Evolutionary conservation across 2,329 filamentous ascomycete genomes (phyloP), one percentile per base, ranked within the genome.

Genomic region (Colletotrichum chlorophyti): DNA sequence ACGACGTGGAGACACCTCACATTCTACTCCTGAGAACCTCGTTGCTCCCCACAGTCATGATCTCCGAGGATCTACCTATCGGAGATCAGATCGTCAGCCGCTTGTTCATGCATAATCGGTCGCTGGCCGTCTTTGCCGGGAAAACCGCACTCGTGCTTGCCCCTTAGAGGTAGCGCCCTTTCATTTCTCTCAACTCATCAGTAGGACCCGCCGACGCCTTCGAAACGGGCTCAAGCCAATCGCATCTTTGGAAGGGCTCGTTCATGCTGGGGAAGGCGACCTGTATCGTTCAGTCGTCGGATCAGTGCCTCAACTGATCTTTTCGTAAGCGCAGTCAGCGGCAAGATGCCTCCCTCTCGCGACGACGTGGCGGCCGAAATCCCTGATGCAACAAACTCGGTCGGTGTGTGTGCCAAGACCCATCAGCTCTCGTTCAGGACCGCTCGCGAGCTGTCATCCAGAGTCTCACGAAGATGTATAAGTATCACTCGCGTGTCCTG

Each of bases 231-330:
- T 8, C 11, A 24, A 49, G 27, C 57, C 57, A 60, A 60, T 60
- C 57, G 57, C 51, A 60, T 60, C 57, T 50, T 57, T 29, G 9
- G 23, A 41, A 57, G 15, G 3, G 29, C 17, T 45, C 31, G 43
- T 40, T 32, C 38, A 23, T 23, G 38, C 38, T 38, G 19, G 31
- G 12, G 32, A 47, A 38, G 31, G 45, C 51, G 40, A 32, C 45
- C 27, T 29, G 38, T 19, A 31, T 45, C 52, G 31, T 41, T 24
- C 38, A 50, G 38, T 26, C 45, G 51, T 60, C 57, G 57, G 57
- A 60, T 60, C 43, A 49, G 32, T 57, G 57, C 57, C 53, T 60
- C 57, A 19, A 60, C 51, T 57, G 57, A 57, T 60, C 51, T 60
- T n/a, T 57, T 60, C 11, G 38, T 40, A 38, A 45, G 57, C n/a